Conservation (phyloP, 257 asterid species). For the Gynochthodes officinalis region DNA sequence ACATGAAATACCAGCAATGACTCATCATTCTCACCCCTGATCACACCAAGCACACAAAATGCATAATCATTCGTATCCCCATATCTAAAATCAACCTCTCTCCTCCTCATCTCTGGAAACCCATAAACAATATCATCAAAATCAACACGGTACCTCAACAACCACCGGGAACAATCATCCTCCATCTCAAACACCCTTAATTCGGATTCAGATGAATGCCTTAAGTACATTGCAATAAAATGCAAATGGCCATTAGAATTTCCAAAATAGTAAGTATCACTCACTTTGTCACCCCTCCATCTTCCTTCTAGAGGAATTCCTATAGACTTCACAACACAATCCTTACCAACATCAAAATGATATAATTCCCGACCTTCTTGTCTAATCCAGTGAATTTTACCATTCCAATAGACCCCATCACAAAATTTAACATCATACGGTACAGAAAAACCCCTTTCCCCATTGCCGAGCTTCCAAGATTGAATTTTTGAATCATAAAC, state of each 20-base stretch:
- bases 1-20: conserved; percentile 19
- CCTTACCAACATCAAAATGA: neutral
- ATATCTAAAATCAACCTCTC: neutral
- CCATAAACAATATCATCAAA: neutral
- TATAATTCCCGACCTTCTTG: neutral
- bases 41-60: conserved; percentile 9
- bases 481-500: conserved; percentile 4
- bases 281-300: neutral
- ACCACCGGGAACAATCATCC: conserved; percentile 16
- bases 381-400: conserved; percentile 17
- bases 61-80: neutral
- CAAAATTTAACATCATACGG: conserved; percentile 6
- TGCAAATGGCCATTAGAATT: conserved; percentile 18
- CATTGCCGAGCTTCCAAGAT: conserved; percentile 14
- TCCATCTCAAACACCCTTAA: conserved; percentile 15
- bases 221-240: neutral
- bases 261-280: neutral
- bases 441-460: neutral
- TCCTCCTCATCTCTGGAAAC: conserved; percentile 1
- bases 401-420: conserved; percentile 20
- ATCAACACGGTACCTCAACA: neutral
- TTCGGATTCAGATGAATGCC: neutral
- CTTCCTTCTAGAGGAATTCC: neutral
- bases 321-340: neutral
- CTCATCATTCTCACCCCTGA: conserved; percentile 19